phyloP scores from a whole-genome alignment of 106 monocot genomes.

The Chionographis japonica region DNA sequence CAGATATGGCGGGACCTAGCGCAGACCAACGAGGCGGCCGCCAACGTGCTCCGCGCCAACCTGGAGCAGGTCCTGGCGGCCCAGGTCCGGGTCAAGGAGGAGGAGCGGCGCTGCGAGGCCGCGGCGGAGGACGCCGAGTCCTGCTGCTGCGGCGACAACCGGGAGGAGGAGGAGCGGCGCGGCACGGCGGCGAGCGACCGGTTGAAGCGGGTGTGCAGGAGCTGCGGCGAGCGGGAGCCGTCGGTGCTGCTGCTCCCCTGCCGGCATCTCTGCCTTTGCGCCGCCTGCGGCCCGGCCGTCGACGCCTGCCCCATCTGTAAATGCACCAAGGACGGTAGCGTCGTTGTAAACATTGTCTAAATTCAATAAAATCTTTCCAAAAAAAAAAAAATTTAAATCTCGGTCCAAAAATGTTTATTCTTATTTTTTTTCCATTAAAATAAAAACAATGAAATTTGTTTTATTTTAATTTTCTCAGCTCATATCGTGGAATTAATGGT shows the following conservation, averaged over 20 bases:
- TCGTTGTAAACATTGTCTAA: constrained; percentile 39
- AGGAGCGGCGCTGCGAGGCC: background rate
- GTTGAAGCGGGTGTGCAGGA: constrained; percentile 3
- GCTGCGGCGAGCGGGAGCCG: constrained; percentile 26
- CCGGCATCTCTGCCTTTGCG: constrained; percentile 60
- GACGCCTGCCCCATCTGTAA: constrained; percentile 43
- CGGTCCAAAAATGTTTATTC: background rate
- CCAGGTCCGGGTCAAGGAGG: background rate
- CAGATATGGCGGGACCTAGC: constrained; percentile 64
- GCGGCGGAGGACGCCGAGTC: constrained; percentile 40
- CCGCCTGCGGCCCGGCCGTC: constrained; percentile 26
- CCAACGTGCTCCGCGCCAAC: constrained; percentile 38
- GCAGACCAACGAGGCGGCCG: constrained; percentile 49
- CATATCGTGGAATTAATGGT: no score
- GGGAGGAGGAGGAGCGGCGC: background rate
- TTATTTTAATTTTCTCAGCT: no score
- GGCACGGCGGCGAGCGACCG: no score
- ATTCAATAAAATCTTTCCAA: background rate
- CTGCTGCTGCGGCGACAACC: constrained; percentile 36
- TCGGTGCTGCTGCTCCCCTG: constrained; percentile 62
- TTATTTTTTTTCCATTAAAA: background rate
- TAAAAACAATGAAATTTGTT: no score
- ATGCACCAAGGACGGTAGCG: constrained; percentile 26
- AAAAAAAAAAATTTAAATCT: background rate
- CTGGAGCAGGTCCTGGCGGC: constrained; percentile 41